Evolutionary conservation across 176 grass and related monocot genomes (phyloP), one percentile per base, ranked within the genome.

Genomic region (Panicum miliaceum): DNA sequence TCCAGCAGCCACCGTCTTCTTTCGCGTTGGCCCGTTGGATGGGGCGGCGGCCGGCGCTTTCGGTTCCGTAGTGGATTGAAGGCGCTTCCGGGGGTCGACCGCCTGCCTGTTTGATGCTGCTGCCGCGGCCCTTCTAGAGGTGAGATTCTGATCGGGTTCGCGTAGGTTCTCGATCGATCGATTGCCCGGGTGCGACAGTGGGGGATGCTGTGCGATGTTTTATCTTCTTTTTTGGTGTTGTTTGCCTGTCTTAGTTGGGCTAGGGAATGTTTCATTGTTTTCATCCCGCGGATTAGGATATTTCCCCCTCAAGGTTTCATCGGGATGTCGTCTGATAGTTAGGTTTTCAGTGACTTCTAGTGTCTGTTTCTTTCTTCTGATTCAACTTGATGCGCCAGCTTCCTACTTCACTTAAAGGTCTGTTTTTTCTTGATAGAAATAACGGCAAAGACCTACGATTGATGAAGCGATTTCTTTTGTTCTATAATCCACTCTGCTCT

Each of bases 351-450:
- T 53, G n/a, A 4, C 40, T 79, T 65, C 4, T 47, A 56, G 37
- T 71, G 62, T 53, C 20, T 65, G 66, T 86, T 86, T 68, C 60
- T 81, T 87, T 3, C 3, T 81, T 54, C 60, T 67, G 2, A n/a
- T 62, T 58, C 36, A 64, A 81, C 84, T 81, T 86, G 77, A 73
- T 74, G 25, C 77, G 34, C 59, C 77, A 74, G 68, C 60, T 81
- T 35, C 63, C 15, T 81, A 56, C 47, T 68, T 65, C 25, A 59
- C 61, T 65, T 80, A 65, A 73, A 67, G 12, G 32, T 62, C 2
- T 22, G 36, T n/a, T 15, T 64, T 79, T 25, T 64, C 9, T 6
- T 35, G 37, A 64, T 52, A 58, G 5, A 67, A 75, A 64, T 53
- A 20, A 5, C 25, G 32, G 15, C 4, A 66, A 11, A 8, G 40